Evolutionary conservation across 805 yeast species (phyloP).

Genomic region (Sugiyamaella americana): DNA sequence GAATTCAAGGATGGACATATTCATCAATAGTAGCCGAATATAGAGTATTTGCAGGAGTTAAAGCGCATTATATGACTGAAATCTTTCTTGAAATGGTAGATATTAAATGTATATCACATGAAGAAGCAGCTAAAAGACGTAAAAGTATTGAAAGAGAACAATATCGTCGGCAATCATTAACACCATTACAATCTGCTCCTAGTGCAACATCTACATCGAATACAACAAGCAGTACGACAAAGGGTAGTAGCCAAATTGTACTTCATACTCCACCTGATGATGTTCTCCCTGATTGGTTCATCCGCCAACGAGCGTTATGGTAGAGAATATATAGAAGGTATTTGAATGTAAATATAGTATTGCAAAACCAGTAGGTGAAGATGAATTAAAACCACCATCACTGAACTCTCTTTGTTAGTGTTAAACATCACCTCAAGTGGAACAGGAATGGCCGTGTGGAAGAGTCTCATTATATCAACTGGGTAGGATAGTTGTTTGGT

Average conservation of each 20-base stretch:
- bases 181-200: not conserved
- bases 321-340: too few species aligned
- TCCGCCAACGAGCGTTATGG: conserved; percentile 63
- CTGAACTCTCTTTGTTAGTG: too few species aligned
- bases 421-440: too few species aligned
- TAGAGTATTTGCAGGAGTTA: conserved; percentile 64
- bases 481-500: too few species aligned
- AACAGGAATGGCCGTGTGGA: too few species aligned
- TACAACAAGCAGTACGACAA: conserved; percentile 13
- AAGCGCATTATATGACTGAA: conserved; percentile 73
- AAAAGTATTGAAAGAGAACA: conserved; percentile 29
- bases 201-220: not conserved
- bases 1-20: conserved; percentile 83
- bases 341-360: too few species aligned
- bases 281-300: conserved; percentile 72
- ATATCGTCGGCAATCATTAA: conserved; percentile 8
- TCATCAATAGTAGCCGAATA: conserved; percentile 82
- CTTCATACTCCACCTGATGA: conserved; percentile 53
- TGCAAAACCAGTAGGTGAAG: too few species aligned
- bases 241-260: conserved; percentile 32
- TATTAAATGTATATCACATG: conserved; percentile 49
- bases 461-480: too few species aligned
- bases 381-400: too few species aligned
- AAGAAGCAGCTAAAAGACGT: conserved; percentile 38
- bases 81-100: conserved; percentile 71